phyloP scores from a whole-genome alignment of 2,329 filamentous ascomycete genomes.

The Pseudogymnoascus sp. region DNA sequence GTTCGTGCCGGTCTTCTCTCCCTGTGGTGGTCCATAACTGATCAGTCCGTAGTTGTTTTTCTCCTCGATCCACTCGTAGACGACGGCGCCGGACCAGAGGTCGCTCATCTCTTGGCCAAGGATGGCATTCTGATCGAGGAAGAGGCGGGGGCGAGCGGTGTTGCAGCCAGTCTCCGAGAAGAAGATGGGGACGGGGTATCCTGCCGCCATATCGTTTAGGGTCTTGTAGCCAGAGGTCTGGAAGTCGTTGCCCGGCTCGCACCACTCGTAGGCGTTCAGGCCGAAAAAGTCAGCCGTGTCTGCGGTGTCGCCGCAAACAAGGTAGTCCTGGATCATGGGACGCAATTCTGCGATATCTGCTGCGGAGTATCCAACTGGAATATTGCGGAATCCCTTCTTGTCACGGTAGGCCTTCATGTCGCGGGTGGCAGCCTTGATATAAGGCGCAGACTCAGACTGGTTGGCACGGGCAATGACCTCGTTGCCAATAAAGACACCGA shows the following conservation, averaged over 20 bases:
- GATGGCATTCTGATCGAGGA: slow-evolving; percentile 68
- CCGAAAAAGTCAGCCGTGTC: slow-evolving; percentile 78
- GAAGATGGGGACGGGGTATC: slow-evolving; percentile 79
- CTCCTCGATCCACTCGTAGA: slow-evolving; percentile 89
- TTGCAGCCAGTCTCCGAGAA: slow-evolving; percentile 89
- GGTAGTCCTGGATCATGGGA: slow-evolving; percentile 59
- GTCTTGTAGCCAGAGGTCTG: slow-evolving; percentile 59
- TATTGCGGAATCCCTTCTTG: slow-evolving; percentile 66
- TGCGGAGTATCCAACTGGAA: slow-evolving; percentile 81
- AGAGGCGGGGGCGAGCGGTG: slow-evolving; percentile 51
- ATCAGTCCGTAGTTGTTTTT: slow-evolving; percentile 76
- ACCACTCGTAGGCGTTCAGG: slow-evolving; percentile 82
- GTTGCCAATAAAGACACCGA: slow-evolving; percentile 83
- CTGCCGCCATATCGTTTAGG: slow-evolving; percentile 58
- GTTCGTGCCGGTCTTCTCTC: slow-evolving; percentile 45
- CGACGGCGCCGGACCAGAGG: slow-evolving; percentile 67
- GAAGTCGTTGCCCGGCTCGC: slow-evolving; percentile 49
- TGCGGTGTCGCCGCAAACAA: slow-evolving; percentile 65
- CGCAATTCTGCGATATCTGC: slow-evolving; percentile 69
- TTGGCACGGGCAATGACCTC: slow-evolving; percentile 65
- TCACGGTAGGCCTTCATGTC: slow-evolving; percentile 79
- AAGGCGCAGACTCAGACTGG: slow-evolving; percentile 63
- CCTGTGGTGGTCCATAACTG: slow-evolving; percentile 59
- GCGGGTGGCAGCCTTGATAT: slow-evolving; percentile 71
- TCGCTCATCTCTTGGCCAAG: slow-evolving; percentile 66